Percentiles rank a stretch among this genome's conserved stretches.
phyloP scores from a whole-genome alignment of 805 yeast genomes.

The Saccharomycodes ludwigii region DNA sequence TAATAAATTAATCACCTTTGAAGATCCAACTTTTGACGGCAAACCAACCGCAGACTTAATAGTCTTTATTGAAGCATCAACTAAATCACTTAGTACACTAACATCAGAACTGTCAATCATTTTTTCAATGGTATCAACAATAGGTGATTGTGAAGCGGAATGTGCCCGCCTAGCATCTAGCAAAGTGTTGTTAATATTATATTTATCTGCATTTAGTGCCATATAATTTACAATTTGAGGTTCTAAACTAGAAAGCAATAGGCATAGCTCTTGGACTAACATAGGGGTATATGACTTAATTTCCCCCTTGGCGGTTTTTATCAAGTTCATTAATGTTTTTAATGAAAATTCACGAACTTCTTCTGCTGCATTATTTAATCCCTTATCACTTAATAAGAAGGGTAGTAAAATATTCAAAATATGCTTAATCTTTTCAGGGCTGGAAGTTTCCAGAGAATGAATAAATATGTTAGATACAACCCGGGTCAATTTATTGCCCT shows the following conservation, averaged over 20 bases:
- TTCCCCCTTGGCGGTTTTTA: constrained; percentile 43
- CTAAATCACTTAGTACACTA: constrained; percentile 30
- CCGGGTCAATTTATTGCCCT: constrained; percentile 59
- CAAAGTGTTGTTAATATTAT: constrained; percentile 55
- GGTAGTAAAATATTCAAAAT: constrained; percentile 56
- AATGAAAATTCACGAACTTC: constrained; percentile 71
- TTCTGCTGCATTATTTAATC: constrained; percentile 73
- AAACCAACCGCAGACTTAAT: constrained; percentile 69
- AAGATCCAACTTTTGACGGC: constrained; percentile 82
- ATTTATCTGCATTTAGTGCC: constrained; percentile 79
- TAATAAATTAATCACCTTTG: constrained; percentile 56
- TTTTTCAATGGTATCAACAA: constrained; percentile 76
- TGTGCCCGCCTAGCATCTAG: constrained; percentile 70
- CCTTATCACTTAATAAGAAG: constrained; percentile 65
- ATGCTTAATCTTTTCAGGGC: constrained; percentile 26
- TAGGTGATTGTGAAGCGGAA: constrained; percentile 68
- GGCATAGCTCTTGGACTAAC: constrained; percentile 55
- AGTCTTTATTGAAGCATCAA: constrained; percentile 39
- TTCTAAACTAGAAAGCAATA: constrained; percentile 74
- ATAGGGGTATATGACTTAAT: constrained; percentile 57
- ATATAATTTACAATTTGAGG: constrained; percentile 84
- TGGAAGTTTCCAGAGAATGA: constrained; percentile 26
- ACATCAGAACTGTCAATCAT: constrained; percentile 43
- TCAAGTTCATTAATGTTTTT: constrained; percentile 57
- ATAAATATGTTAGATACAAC: constrained; percentile 52